Base-by-base conservation (phyloP, 78 protist species). In the Parvularia atlantis region DNA sequence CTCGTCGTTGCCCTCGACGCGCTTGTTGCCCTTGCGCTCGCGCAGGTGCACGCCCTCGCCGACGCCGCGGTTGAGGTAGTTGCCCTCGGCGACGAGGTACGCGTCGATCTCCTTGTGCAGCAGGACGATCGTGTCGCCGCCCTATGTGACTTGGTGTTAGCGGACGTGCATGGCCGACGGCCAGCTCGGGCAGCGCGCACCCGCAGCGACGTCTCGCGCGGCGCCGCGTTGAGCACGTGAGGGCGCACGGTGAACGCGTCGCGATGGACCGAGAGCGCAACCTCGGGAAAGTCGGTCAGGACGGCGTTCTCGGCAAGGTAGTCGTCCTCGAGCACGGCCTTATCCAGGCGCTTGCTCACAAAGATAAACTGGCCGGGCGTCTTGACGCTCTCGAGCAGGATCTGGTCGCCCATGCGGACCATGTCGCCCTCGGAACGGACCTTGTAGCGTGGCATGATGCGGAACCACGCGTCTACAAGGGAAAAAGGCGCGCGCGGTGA, bases 361-460 rank as follows among this genome's bases (percentile, higher is more conserved):
- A 17, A 33, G 9, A 64, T 9, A 19, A 33, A 66, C 31, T 44
- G 60, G 11, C 46, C 59, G 35, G 20, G 4, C 11, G 56, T 35
- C 71, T 66, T 66, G 48, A 31, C 1, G 61, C 28, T 10, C 43
- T 48, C 57, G 30, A 66, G 60, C 26, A 66, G 30, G 20, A 66
- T 44, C 16, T 36, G 67, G 22, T 56, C 61, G 61, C 30, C 52
- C 16, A 17, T 24, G 37, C 71, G 44, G 26, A 66, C 71, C 11
- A 0, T 17, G 24, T 66, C 71, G 71, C 71, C 71, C 24, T 50
- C 71, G 30, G 44, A 4, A 36, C 71, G 71, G 48, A 66, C 61
- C 43, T 66, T 66, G 71, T 48, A 66, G 30, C 71, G 58, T 1
- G 71, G 71, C 44, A 50, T 33, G 43, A 66, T 22, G 60, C 43